Evolutionary conservation across 2,329 filamentous ascomycete genomes (phyloP).

Genomic region (Plenodomus tracheiphilus): DNA sequence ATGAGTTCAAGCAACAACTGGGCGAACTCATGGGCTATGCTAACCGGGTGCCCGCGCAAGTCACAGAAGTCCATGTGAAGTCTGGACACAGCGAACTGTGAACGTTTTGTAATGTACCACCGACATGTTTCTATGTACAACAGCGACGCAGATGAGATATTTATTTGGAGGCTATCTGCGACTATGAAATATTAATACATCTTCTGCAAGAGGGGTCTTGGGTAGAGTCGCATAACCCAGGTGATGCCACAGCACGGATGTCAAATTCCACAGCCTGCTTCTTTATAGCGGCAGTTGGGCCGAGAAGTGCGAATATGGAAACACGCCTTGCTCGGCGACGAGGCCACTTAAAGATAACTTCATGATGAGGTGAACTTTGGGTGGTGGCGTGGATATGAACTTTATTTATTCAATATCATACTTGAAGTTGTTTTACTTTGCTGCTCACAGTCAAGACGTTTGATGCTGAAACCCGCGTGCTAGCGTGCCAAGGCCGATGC

Average conservation of each 20-base stretch:
- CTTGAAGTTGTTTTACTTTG: slow-evolving; percentile 67
- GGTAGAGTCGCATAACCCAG: background rate
- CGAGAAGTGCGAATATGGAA: slow-evolving; percentile 83
- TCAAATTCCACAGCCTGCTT: slow-evolving; percentile 96
- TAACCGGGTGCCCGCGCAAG: slow-evolving; percentile 12
- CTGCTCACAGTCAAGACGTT: background rate
- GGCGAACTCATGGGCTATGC: slow-evolving; percentile 40
- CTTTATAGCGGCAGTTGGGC: slow-evolving; percentile 87
- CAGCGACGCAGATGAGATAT: slow-evolving; percentile 26
- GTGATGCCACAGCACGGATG: slow-evolving; percentile 79
- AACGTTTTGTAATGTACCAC: slow-evolving; percentile 2
- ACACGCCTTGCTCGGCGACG: slow-evolving; percentile 34
- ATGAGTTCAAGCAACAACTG: slow-evolving; percentile 58
- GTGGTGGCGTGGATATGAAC: slow-evolving; percentile 26
- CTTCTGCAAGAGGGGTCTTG: slow-evolving; percentile 1
- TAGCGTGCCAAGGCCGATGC: slow-evolving; percentile 17
- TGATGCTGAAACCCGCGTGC: slow-evolving; percentile 15
- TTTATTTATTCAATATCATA: background rate
- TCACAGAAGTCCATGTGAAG: slow-evolving; percentile 24
- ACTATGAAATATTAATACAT: slow-evolving; percentile 31
- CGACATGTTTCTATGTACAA: slow-evolving; percentile 34
- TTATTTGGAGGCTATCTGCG: slow-evolving; percentile 13
- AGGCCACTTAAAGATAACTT: slow-evolving; percentile 22
- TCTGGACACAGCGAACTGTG: slow-evolving; percentile 50
- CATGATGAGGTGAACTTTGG: slow-evolving; percentile 11